phyloP scores from a whole-genome alignment of 305 asterid species.

The Fraxinus greggii region DNA sequence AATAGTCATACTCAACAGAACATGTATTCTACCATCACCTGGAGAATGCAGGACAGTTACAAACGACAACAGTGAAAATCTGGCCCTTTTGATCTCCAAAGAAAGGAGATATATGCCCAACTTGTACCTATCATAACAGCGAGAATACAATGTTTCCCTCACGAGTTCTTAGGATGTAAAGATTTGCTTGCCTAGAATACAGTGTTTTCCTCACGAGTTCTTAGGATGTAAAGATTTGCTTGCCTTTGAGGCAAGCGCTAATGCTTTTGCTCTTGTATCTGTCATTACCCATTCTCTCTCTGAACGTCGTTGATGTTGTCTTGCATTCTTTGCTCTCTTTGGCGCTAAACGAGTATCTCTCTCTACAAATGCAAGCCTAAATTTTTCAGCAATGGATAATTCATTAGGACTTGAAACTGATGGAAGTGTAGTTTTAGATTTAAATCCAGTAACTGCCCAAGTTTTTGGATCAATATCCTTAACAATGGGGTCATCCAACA shows the following conservation, averaged over 20 bases:
- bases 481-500: conserved; percentile 60
- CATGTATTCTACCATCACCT: background rate
- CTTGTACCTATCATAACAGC: background rate
- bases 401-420: conserved; percentile 41
- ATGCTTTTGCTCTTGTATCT: conserved; percentile 67
- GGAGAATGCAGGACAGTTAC: background rate
- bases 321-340: conserved; percentile 87
- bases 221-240: conserved; percentile 46
- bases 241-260: conserved; percentile 74
- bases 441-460: conserved; percentile 60
- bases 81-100: background rate
- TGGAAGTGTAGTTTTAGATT: conserved; percentile 24
- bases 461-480: conserved; percentile 69
- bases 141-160: background rate
- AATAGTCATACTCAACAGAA: background rate
- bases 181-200: conserved; percentile 50
- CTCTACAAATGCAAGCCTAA: conserved; percentile 82
- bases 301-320: conserved; percentile 92
- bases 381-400: conserved; percentile 76
- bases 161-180: conserved; percentile 41
- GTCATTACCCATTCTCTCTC: conserved; percentile 65
- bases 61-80: background rate
- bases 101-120: background rate
- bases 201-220: conserved; percentile 26
- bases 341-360: conserved; percentile 91